These are phyloP conservation scores for Lactarius akahatsu DNA, from an alignment of 768 basidiomycete genomes.

Conservation along the genomic window DNA sequence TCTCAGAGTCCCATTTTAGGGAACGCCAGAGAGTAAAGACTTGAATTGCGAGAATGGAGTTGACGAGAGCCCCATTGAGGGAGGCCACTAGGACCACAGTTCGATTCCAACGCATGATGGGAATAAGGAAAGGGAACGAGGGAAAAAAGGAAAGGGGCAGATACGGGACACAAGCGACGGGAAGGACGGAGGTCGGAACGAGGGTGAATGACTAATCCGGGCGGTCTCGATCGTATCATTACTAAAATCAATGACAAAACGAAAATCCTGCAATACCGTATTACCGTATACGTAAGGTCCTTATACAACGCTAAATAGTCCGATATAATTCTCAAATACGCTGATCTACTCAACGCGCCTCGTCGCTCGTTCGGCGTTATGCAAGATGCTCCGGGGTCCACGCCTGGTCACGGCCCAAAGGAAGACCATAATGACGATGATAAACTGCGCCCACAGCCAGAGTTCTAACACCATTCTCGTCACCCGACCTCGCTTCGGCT, in stretches of 20 bases:
- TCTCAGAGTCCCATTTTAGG: slow-evolving; percentile 47
- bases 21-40: slow-evolving; percentile 46
- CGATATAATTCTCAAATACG: background rate
- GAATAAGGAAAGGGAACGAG: background rate
- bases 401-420: slow-evolving; percentile 77
- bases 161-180: background rate
- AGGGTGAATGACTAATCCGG: background rate
- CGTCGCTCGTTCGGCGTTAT: slow-evolving; percentile 40
- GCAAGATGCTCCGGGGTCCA: slow-evolving; percentile 69
- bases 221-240: background rate
- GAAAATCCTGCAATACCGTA: too few relatives aligned
- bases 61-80: slow-evolving; percentile 42
- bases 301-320: background rate
- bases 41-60: slow-evolving; percentile 42
- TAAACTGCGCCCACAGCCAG: slow-evolving; percentile 86
- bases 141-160: background rate
- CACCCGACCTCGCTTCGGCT: slow-evolving; percentile 33
- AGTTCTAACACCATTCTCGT: slow-evolving; percentile 60
- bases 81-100: slow-evolving; percentile 41
- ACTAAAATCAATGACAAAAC: background rate
- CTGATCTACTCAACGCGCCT: slow-evolving; percentile 10
- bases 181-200: background rate
- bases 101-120: slow-evolving; percentile 35
- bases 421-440: slow-evolving; percentile 70
- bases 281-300: background rate